Conservation (phyloP, 2,329 filamentous ascomycete species). For the Capronia americana region DNA sequence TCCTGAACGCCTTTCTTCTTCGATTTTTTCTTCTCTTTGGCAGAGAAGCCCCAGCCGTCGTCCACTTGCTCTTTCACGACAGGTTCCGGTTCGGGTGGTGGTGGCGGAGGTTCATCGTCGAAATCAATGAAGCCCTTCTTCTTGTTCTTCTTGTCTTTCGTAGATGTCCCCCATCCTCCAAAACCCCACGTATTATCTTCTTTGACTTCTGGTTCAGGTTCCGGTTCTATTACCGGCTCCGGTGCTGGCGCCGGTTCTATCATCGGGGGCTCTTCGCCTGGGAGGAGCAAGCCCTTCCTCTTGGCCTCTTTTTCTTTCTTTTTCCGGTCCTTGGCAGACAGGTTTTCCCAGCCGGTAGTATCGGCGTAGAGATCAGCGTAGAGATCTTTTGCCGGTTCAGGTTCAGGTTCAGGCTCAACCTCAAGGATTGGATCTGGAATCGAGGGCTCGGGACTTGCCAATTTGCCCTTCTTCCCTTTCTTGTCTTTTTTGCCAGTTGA, state of each 20-base stretch:
- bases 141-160: slow-evolving; percentile 54
- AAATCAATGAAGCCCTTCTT: slow-evolving; percentile 25
- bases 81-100: slow-evolving; percentile 40
- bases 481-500: slow-evolving; percentile 39
- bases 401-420: slow-evolving; percentile 37
- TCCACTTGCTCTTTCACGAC: slow-evolving; percentile 43
- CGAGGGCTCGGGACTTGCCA: slow-evolving; percentile 40
- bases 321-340: slow-evolving; percentile 40
- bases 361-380: slow-evolving; percentile 28
- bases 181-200: slow-evolving; percentile 45
- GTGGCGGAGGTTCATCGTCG: slow-evolving; percentile 22
- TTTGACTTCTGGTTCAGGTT: slow-evolving; percentile 42
- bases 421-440: slow-evolving; percentile 42
- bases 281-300: slow-evolving; percentile 30
- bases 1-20: slow-evolving; percentile 57
- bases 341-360: slow-evolving; percentile 43
- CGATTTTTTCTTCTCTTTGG: slow-evolving; percentile 40
- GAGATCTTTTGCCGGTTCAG: slow-evolving; percentile 35
- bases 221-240: slow-evolving; percentile 10
- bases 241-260: slow-evolving; percentile 14
- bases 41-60: slow-evolving; percentile 39
- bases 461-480: slow-evolving; percentile 39
- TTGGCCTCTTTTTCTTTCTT: slow-evolving; percentile 59
- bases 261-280: slow-evolving; percentile 40
- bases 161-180: slow-evolving; percentile 38